Conservation (phyloP, 1,284 basidiomycete species). For the Tetrapyrgos nigripes region DNA sequence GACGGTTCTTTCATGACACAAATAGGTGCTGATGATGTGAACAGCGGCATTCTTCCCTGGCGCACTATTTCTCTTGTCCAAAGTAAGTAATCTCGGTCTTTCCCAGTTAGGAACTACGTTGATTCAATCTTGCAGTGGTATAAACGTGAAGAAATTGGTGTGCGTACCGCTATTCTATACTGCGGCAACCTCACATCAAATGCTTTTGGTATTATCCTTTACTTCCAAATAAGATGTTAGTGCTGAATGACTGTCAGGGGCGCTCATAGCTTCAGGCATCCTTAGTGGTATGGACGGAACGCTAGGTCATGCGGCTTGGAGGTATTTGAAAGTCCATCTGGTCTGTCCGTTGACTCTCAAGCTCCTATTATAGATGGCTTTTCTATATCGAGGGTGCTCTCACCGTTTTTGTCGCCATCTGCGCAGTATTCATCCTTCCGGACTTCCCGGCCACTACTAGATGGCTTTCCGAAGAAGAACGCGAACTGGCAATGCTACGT, state of each 20-base stretch:
- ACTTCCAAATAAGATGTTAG: background rate
- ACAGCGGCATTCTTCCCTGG: conserved; percentile 75
- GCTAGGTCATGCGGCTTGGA: conserved; percentile 75
- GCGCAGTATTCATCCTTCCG: conserved; percentile 74
- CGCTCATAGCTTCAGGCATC: conserved; percentile 74
- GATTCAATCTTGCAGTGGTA: conserved; percentile 58
- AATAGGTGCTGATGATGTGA: conserved; percentile 25
- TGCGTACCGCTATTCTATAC: conserved; percentile 69
- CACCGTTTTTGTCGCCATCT: conserved; percentile 68
- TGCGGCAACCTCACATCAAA: conserved; percentile 66
- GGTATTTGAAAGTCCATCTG: conserved; percentile 36
- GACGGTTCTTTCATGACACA: too few relatives aligned
- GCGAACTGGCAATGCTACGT: conserved; percentile 69
- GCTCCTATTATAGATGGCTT: conserved; percentile 59
- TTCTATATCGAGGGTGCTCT: conserved; percentile 78
- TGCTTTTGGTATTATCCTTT: conserved; percentile 57
- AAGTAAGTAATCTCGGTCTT: conserved; percentile 27
- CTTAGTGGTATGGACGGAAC: conserved; percentile 71
- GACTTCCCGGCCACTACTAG: conserved; percentile 74
- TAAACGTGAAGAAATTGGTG: conserved; percentile 59
- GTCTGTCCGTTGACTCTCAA: background rate
- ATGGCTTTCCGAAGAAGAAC: conserved; percentile 70
- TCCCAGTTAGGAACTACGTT: conserved; percentile 31
- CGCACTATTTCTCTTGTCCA: conserved; percentile 59
- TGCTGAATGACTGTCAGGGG: conserved; percentile 31